A percentile compares a stretch with the other conserved stretches of the same genome.
Evolutionary conservation across 352 stramenopile species (phyloP).

Genomic region (Globisporangium viniferum): DNA sequence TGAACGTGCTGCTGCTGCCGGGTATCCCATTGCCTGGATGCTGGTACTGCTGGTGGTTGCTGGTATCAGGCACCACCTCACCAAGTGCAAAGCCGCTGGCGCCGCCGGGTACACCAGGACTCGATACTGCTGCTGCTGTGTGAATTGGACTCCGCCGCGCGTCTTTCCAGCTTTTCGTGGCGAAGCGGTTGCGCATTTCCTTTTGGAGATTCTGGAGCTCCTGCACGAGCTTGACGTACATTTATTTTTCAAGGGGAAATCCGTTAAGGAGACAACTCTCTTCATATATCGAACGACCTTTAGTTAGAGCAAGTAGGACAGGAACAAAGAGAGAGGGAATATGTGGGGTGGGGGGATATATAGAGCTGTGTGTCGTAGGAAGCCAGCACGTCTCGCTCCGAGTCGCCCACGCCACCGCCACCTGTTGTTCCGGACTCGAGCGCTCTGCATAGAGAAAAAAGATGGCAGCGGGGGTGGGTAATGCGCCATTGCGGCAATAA

Average conservation of each 20-base stretch:
- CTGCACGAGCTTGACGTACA: conserved; percentile 55
- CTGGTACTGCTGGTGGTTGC: not conserved
- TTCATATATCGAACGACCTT: not conserved
- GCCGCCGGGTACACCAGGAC: not conserved
- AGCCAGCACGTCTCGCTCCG: conserved; percentile 58
- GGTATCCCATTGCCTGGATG: not conserved
- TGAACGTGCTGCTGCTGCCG: not conserved
- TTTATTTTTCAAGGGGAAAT: not conserved
- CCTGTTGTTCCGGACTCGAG: conserved; percentile 11
- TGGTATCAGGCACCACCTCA: not conserved
- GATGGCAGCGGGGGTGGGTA: no score
- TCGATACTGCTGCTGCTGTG: not conserved
- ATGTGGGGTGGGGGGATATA: conserved; percentile 35
- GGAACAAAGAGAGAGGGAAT: not conserved
- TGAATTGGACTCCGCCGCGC: not conserved
- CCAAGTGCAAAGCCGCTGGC: not conserved
- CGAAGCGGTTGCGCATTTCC: conserved; percentile 42
- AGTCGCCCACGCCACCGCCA: not conserved
- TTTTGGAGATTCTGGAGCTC: conserved; percentile 46
- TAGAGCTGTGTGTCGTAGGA: conserved; percentile 73
- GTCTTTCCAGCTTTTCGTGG: conserved; percentile 18
- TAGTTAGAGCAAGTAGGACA: no score
- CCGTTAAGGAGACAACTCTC: conserved; percentile 13
- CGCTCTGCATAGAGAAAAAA: not conserved
- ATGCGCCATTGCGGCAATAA: not conserved